Conservation (phyloP, 345 rosid species). For the Eucalyptus lansdowneana region DNA sequence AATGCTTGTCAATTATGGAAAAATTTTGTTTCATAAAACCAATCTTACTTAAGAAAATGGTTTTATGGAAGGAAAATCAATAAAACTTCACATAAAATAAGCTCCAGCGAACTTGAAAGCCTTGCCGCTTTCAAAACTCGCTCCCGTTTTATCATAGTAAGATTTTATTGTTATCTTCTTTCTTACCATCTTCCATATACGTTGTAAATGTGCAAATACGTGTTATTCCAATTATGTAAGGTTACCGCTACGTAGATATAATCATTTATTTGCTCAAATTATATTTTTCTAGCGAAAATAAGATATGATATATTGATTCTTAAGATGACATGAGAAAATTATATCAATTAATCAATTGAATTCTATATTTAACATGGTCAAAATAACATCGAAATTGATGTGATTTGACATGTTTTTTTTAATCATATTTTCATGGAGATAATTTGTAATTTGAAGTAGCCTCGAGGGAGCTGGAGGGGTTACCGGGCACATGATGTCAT, state of each 20-base stretch:
- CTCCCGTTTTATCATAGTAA: not conserved
- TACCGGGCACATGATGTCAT: not conserved
- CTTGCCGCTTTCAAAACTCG: not conserved
- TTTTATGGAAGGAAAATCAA: not conserved
- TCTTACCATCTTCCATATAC: not conserved
- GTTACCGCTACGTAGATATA: not conserved
- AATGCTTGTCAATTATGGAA: not conserved
- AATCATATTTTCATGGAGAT: not conserved
- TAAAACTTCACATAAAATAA: not conserved
- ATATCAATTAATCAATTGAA: not conserved
- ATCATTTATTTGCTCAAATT: not conserved
- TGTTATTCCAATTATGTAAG: not conserved
- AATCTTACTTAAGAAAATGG: not conserved
- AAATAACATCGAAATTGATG: not conserved
- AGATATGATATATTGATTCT: not conserved
- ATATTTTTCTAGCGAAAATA: not conserved
- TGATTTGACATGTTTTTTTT: not conserved
- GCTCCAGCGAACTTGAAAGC: not conserved
- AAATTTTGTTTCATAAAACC: not conserved
- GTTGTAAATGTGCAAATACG: fast-evolving
- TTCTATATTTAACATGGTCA: not conserved
- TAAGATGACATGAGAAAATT: fast-evolving
- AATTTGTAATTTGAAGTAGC: not conserved
- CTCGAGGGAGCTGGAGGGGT: not conserved
- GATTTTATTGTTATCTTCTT: not conserved